Base-by-base conservation (phyloP, 495 filamentous ascomycete species). In the Neurospora sp. region DNA sequence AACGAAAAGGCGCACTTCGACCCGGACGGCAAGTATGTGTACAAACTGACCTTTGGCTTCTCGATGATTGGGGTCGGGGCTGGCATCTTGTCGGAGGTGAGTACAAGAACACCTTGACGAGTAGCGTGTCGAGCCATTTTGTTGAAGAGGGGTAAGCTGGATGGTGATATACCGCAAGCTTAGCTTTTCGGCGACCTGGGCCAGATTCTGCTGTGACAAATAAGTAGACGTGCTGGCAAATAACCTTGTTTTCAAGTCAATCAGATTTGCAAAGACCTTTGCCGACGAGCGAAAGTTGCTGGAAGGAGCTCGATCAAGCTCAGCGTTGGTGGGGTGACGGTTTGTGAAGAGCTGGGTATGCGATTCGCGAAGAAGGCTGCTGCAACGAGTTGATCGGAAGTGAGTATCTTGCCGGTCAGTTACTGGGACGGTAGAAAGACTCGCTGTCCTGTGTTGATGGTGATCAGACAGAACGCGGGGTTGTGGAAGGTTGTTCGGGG, bases 1-100 rank as follows among this genome's bases (percentile, higher is more conserved):
- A 80, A 79, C 0, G 84, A 86, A 74, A 85, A 84, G 19, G 78
- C 72, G 42, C 82, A 83, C 11, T 70, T 42, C 4, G 78, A 73
- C 5, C 74, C 66, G 0, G 28, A 2, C 0, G 81, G 80, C 11
- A 81, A 59, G 0, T 78, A 69, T 69, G 62, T 77, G 74, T 82
- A 86, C 72, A 83, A 80, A 0, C 39, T 37, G 0, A 77, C 69
- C 5, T 15, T 8, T 11, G 75, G 77, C 45, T 70, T 66, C 4
- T 66, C 54, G 54, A 15, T 66, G 28, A 66, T 31, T 17, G 28
- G 54, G 15, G 54, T 66, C 28, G 54, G 54, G 54, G 54, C 15
- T 66, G 70, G 73, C 21, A 80, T 69, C 11, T 37, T 37, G 28
- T 72, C 34, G 38, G 69, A 24, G 43, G 74, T 69, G 31, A 31